Conservation (phyloP, 768 basidiomycete genomes). For the Suillus americanus region DNA sequence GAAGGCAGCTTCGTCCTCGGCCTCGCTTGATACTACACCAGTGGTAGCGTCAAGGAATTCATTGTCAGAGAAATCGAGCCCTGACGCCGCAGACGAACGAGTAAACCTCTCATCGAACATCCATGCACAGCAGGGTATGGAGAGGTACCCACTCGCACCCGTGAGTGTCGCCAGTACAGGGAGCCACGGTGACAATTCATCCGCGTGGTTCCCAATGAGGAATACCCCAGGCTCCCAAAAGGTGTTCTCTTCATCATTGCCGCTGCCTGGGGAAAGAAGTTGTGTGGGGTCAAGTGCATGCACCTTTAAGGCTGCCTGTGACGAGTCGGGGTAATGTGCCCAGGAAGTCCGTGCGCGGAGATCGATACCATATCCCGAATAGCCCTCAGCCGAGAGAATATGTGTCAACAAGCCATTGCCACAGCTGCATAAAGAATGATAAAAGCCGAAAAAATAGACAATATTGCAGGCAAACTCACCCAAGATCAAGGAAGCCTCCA, state of each 20-base stretch:
- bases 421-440: constrained; percentile 48
- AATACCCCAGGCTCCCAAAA: constrained; percentile 54
- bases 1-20: constrained; percentile 33
- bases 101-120: constrained; percentile 67
- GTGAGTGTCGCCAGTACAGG: constrained; percentile 74
- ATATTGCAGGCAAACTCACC: constrained; percentile 42
- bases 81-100: constrained; percentile 38
- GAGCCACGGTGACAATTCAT: constrained; percentile 95
- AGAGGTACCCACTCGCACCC: constrained; percentile 65
- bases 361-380: constrained; percentile 82
- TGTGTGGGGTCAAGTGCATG: constrained; percentile 67
- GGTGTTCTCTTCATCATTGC: not conserved
- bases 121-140: constrained; percentile 93
- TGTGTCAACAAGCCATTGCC: constrained; percentile 94
- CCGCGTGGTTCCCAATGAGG: constrained; percentile 93
- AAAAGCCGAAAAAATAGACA: not conserved
- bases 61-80: constrained; percentile 14
- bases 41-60: constrained; percentile 20
- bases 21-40: constrained; percentile 17
- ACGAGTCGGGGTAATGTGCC: constrained; percentile 67
- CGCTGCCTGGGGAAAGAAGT: constrained; percentile 21
- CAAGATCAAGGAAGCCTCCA: constrained; percentile 87
- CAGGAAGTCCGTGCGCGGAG: constrained; percentile 84
- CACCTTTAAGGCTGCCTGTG: constrained; percentile 61
- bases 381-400: constrained; percentile 83